These are phyloP conservation scores for Rubia balearica DNA, from an alignment of 305 asterid genomes.

Conservation along the genomic window DNA sequence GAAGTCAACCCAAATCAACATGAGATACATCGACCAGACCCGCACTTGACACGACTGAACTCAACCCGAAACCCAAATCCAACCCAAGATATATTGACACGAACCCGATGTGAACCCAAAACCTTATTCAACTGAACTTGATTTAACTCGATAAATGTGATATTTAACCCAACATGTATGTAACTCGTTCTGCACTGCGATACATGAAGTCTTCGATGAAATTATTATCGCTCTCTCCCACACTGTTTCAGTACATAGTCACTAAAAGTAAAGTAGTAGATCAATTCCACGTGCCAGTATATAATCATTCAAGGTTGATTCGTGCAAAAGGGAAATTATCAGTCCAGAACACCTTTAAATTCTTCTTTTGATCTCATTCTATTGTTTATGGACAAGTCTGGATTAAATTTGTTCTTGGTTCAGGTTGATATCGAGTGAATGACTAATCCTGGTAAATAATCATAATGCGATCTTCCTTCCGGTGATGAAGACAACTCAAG, in stretches of 20 bases:
- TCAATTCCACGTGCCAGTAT: constrained; percentile 5
- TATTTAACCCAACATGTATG: no score
- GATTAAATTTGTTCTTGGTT: neutral
- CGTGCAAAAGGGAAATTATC: neutral
- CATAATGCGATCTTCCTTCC: neutral
- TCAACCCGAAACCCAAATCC: no score
- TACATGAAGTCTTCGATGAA: constrained; percentile 66
- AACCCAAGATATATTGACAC: no score
- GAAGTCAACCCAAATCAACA: no score
- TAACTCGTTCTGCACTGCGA: constrained; percentile 83
- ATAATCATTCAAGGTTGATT: constrained; percentile 10
- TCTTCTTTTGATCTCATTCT: neutral
- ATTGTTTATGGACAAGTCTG: no score
- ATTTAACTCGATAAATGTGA: no score
- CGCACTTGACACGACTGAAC: no score
- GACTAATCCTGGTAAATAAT: neutral
- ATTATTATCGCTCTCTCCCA: constrained; percentile 24
- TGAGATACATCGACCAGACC: no score
- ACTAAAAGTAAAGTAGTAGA: no score
- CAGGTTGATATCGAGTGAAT: neutral
- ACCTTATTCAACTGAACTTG: no score
- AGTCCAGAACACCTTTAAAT: neutral
- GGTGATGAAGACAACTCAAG: neutral
- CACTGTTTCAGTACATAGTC: constrained; percentile 6
- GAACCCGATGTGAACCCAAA: no score